A percentile compares a stretch with the other conserved stretches of the same genome.
Evolutionary conservation across 2,329 filamentous ascomycete genomes (phyloP).

Genomic region (Pestalotiopsis sp.): DNA sequence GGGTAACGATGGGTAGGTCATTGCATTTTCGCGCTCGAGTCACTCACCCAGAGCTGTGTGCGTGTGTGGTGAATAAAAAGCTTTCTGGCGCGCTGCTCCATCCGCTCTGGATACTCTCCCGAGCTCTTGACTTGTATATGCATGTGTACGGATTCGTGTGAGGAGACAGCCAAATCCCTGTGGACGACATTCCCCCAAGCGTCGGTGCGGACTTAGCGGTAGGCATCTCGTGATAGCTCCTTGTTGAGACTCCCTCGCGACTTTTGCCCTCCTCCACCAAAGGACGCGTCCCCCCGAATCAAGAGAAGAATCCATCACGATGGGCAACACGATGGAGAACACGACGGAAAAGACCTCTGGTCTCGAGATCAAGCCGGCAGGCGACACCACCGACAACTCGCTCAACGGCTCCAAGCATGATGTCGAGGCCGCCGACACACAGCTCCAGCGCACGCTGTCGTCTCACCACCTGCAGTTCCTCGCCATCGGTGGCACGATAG

Average conservation of each 20-base stretch:
- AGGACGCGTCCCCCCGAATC: not conserved
- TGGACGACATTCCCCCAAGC: not conserved
- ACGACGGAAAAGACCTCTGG: slow-evolving; percentile 7
- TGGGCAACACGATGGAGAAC: not conserved
- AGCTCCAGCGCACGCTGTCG: slow-evolving; percentile 34
- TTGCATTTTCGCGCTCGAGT: not conserved
- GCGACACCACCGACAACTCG: not conserved
- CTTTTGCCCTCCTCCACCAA: not conserved
- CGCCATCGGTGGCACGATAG: slow-evolving; percentile 61
- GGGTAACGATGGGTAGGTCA: not conserved
- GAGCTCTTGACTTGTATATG: not conserved
- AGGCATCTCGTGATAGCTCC: not conserved
- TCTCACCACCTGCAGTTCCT: slow-evolving; percentile 39
- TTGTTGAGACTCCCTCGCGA: not conserved
- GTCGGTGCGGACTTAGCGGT: not conserved
- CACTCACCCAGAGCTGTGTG: not conserved
- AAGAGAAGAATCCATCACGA: not conserved
- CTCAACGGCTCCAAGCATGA: slow-evolving; percentile 23
- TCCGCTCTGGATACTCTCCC: not conserved
- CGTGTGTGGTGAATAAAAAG: not conserved
- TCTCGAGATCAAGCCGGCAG: slow-evolving; percentile 8
- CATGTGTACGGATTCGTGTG: not conserved
- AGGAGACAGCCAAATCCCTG: not conserved
- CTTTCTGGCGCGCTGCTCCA: not conserved
- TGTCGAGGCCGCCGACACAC: slow-evolving; percentile 30